Base-by-base conservation (phyloP, 2,329 filamentous ascomycete genomes). In the Monilinia fructigena region DNA sequence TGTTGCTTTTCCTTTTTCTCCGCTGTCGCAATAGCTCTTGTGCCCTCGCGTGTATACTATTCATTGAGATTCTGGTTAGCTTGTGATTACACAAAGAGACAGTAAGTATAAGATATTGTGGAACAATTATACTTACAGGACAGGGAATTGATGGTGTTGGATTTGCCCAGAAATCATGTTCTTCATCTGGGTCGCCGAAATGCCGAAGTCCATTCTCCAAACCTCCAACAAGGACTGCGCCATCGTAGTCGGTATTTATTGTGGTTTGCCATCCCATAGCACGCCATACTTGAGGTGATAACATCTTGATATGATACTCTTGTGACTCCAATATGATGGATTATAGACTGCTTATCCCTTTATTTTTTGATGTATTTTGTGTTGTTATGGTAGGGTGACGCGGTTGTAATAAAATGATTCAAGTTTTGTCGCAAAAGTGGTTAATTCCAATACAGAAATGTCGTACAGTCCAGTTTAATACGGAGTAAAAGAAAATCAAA, bases 101-200 rank as follows among this genome's bases (percentile, higher is more conserved):
- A 35, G 28, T 14, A 50, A 1, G 18, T 3, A 35, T 2, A 23
- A 38, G 2, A 8, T 2, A 38, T 61, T 7, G 4, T 4, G 35
- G 2, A n/a, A 20, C 8, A 2, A 1, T 2, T 38, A 1, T 26
- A 50, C 58, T 61, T 20, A 61, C 58, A 8, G 58, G 58, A 50
- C 45, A 61, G 20, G 45, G 31, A 18, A 38, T 20, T 3, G 26
- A 11, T 20, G 31, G 31, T 2, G 16, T 11, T 0, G 31, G 31
- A 3, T 50, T n/a, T 7, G 20, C 10, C 58, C 45, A 61, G 4
- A 18, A 50, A 20, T 61, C 58, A 48, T 48, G 28, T 20, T 61
- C 58, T 50, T 61, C 58, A 28, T 61, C 58, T 6, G 58, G 58
- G 23, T 61, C 58, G 4, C 28, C 58, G 26, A 61, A 61, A 50